These are phyloP conservation scores for Endotrypanum monterogeii DNA, from an alignment of 208 protist species.

Conservation along the genomic window DNA sequence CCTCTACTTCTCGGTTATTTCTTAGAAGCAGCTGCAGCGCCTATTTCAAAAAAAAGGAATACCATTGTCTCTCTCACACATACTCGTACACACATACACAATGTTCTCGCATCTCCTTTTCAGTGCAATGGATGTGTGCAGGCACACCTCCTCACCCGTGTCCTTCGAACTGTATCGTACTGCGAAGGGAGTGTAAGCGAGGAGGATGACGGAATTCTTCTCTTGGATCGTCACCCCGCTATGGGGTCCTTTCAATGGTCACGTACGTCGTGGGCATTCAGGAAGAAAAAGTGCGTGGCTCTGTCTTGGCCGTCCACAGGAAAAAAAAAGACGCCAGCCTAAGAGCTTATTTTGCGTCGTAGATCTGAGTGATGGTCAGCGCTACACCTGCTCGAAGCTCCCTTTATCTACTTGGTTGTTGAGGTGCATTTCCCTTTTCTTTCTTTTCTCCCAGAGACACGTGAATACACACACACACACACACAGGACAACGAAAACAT, in stretches of 20 bases:
- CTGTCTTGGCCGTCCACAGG: background rate
- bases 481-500: constrained; percentile 7
- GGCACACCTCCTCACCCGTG: background rate
- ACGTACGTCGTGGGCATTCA: background rate
- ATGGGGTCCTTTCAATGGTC: background rate
- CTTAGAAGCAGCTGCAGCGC: background rate
- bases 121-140: background rate
- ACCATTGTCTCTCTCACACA: background rate
- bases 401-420: background rate
- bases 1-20: background rate
- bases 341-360: background rate
- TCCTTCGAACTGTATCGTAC: background rate
- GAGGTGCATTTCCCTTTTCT: background rate
- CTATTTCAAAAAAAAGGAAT: background rate
- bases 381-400: background rate
- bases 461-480: background rate
- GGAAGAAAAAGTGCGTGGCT: background rate
- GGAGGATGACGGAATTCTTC: background rate
- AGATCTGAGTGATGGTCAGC: background rate
- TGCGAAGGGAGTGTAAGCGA: background rate
- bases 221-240: background rate
- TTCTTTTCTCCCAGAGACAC: too few species aligned
- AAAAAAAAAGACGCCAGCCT: background rate
- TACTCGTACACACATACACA: too few species aligned
- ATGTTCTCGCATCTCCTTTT: background rate